Percentiles rank a stretch among this genome's conserved stretches.
These are phyloP conservation scores for Patellifolia procumbens DNA, from an alignment of 179 eudicot genomes.

Conservation along the genomic window DNA sequence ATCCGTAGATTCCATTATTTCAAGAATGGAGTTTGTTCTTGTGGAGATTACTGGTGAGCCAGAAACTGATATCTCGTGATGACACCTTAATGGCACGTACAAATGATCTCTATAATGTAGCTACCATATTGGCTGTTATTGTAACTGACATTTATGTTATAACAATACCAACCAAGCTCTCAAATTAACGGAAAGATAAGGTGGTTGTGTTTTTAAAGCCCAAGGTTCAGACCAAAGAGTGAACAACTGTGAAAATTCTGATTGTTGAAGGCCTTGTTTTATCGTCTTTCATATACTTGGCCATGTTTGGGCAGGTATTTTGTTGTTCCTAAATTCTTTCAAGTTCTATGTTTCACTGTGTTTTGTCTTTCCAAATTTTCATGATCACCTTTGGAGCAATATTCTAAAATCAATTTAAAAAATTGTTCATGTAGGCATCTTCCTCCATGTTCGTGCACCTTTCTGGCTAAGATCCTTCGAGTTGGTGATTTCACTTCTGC, in stretches of 20 bases:
- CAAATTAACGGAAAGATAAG: background rate
- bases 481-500: background rate
- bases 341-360: background rate
- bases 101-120: background rate
- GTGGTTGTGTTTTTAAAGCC: background rate
- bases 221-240: background rate
- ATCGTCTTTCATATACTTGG: background rate
- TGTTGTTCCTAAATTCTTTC: slow-evolving; percentile 10
- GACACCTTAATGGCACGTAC: slow-evolving; percentile 9
- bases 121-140: background rate
- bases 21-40: slow-evolving; percentile 41
- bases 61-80: background rate
- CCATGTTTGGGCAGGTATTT: slow-evolving; percentile 14
- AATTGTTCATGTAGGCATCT: background rate
- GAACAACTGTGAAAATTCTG: background rate
- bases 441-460: background rate
- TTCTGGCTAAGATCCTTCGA: background rate
- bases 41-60: slow-evolving; percentile 46
- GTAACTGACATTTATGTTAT: background rate
- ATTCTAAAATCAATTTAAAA: background rate
- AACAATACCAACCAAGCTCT: background rate
- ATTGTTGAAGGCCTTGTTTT: background rate
- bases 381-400: background rate
- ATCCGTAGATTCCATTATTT: slow-evolving; percentile 43
- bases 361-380: background rate